Evolutionary conservation across 352 stramenopile species (phyloP), one percentile per base, ranked within the genome.

Genomic region (Aphanomyces invadans): DNA sequence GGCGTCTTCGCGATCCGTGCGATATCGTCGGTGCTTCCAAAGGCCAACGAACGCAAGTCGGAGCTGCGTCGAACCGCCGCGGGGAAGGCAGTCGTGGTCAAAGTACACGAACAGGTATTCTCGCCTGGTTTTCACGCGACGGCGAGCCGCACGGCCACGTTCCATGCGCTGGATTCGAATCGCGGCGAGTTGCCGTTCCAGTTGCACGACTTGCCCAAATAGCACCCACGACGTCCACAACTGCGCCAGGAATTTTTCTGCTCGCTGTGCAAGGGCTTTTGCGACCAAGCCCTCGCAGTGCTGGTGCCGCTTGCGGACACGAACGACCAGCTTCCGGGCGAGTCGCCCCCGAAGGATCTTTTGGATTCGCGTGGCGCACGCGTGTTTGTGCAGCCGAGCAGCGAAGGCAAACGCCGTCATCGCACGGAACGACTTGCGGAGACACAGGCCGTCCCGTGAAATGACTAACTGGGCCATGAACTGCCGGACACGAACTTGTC

Each of bases 261-360:
- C 32, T n/a, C 7, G 4, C 11, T 29, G 4, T 11, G 7, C 31
- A 32, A 36, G 15, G 2, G 25, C 38, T 10, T 23, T 32, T 23
- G 21, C 21, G 19, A 64, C 55, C 55, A 64, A 25, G 36, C 33
- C n/a, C 23, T 64, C 55, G 55, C 55, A 64, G 36, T 64, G 31
- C 19, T n/a, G 21, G 23, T 38, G 55, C 2, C 63, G 67, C 28
- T 81, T 68, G 52, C 79, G 84, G 15, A 76, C 70, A 29, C 56
- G 65, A 3, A 76, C 63, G 25, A 76, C 68, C 11, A 62, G 65
- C 1, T 76, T 76, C 25, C 79, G 71, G 1, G 68, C 73, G 26
- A 69, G 56, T 62, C 76, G 78, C 1, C 80, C 78, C 15, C 80
- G 76, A 62, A 78, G 79, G 11, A 84, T 31, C 0, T 74, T 75